Conservation (phyloP, 768 basidiomycete genomes). For the Pluteus cervinus region DNA sequence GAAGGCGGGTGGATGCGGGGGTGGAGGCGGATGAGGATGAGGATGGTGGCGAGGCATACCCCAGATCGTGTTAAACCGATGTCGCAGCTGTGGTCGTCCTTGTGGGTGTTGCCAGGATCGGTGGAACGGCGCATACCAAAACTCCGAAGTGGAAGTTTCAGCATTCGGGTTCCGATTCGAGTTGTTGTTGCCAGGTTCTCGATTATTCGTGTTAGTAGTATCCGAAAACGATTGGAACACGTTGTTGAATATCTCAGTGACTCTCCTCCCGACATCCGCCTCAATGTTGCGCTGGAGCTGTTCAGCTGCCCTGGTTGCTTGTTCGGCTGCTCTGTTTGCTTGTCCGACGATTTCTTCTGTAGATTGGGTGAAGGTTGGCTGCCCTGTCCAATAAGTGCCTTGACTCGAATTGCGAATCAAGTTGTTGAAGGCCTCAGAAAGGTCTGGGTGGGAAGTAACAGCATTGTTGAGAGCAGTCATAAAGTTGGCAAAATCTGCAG, state of each 20-base stretch:
- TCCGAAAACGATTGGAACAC: no score
- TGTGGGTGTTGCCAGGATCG: no score
- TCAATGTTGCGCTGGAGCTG: conserved; percentile 1
- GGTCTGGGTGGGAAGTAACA: conserved; percentile 61
- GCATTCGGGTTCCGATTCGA: no score
- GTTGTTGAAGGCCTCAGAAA: conserved; percentile 61
- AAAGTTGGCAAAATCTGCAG: conserved; percentile 59
- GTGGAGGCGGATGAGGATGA: conserved; percentile 10
- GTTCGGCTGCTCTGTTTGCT: background rate
- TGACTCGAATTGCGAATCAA: conserved; percentile 55
- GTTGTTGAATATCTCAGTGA: no score
- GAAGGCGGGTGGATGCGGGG: conserved; percentile 9
- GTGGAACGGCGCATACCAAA: no score
- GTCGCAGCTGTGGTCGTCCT: no score
- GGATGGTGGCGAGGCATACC: no score
- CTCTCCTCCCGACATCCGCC: no score
- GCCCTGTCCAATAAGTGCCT: conserved; percentile 65
- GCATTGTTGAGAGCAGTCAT: conserved; percentile 50
- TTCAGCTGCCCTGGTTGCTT: background rate
- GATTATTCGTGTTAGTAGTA: no score
- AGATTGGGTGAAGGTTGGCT: conserved; percentile 22
- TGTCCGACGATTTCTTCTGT: background rate
- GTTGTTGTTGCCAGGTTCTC: no score
- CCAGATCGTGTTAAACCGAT: no score
- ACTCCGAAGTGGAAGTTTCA: no score